These are phyloP conservation scores for Epichloe bromicola DNA, from an alignment of 2,329 filamentous ascomycete genomes.

Conservation along the genomic window DNA sequence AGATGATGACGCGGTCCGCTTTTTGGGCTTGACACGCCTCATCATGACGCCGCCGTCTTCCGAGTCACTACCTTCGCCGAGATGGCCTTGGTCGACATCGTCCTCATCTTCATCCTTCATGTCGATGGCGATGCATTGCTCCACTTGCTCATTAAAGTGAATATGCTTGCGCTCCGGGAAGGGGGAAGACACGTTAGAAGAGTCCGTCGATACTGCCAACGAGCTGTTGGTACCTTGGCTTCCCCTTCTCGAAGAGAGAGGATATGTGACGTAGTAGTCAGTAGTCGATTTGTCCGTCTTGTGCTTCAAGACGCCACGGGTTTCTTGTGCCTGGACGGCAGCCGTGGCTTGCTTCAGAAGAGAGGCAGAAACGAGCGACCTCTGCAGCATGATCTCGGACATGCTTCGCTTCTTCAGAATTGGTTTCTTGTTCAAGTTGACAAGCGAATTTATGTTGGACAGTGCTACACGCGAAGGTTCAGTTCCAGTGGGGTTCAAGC, in stretches of 20 bases:
- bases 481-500: conserved; percentile 33
- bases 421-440: conserved; percentile 61
- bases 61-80: conserved; percentile 51
- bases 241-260: conserved; percentile 47
- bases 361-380: conserved; percentile 77
- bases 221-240: conserved; percentile 49
- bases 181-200: conserved; percentile 56
- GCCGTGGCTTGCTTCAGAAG: conserved; percentile 81
- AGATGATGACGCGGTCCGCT: conserved; percentile 38
- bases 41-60: conserved; percentile 79
- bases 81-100: conserved; percentile 43
- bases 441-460: conserved; percentile 49
- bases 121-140: conserved; percentile 90
- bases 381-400: conserved; percentile 88
- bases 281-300: conserved; percentile 50
- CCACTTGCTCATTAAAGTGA: conserved; percentile 90
- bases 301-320: conserved; percentile 36
- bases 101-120: conserved; percentile 68
- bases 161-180: conserved; percentile 69
- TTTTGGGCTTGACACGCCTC: conserved; percentile 49
- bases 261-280: conserved; percentile 56
- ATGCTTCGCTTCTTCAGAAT: conserved; percentile 95
- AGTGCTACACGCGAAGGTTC: conserved; percentile 29
- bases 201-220: conserved; percentile 51
- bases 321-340: conserved; percentile 71